Base-by-base conservation (phyloP, 306 rosid species). In the Begonia peltatifolia region DNA sequence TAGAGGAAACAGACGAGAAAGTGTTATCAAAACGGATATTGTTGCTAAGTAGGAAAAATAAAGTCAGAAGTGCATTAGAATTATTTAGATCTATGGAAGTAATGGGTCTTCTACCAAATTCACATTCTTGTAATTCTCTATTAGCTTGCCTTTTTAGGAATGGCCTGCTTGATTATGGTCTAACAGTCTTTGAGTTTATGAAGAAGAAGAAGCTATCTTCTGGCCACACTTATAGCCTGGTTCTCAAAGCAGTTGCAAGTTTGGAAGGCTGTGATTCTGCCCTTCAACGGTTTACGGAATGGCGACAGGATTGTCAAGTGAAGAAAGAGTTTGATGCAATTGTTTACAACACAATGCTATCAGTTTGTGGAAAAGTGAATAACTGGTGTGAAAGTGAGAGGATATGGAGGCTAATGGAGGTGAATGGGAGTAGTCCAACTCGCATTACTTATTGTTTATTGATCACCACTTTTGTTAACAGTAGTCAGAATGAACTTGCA, bases 331-430 rank as follows among this genome's bases (percentile, higher is more conserved):
- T 85, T 53, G 97, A 89, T 60, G 76, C 77, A 1, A 41, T 78
- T 52, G 87, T 78, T 53, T 89, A 85, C 66, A 89, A 89, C 70
- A 82, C 95, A 12, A 58, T 85, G 87, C 78, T 89, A 63, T 84
- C 97, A 10, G 53, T 78, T 14, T 85, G 83, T 65, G 81, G 78
- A 47, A 73, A 76, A 46, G 78, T 48, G 62, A 71, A 69, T 56
- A 78, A 80, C 50, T 85, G 87, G 95, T 62, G 58, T 63, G 95
- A 85, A 69, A 54, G 84, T n/a, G 78, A 74, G 81, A 78, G 78
- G 65, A 52, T 80, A 18, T 89, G 97, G 94, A 82, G 69, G 70
- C 58, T 62, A 13, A 82, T 89, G 77, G 79, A 72, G 72, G 82
- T 47, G 55, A 82, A 74, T 59, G 69, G 76, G 9, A 71, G 69